Percentiles rank a stretch among this genome's conserved stretches.
These are phyloP conservation scores for Torulaspora franciscae DNA, from an alignment of 805 yeast genomes.

Conservation along the genomic window DNA sequence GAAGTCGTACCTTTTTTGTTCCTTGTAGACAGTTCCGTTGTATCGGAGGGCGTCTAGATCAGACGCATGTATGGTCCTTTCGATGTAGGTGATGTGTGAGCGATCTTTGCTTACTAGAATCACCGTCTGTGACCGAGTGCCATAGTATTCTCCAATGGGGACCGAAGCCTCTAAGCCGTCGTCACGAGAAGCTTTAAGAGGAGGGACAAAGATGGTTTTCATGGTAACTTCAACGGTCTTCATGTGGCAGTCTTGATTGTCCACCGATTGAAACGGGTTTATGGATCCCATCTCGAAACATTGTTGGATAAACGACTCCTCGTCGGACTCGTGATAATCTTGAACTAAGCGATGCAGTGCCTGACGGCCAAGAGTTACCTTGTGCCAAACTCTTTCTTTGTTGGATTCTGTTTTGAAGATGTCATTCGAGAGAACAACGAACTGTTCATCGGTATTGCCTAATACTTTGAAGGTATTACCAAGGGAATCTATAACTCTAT, in stretches of 20 bases:
- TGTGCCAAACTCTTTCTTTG: conserved; percentile 66
- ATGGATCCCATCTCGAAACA: conserved; percentile 55
- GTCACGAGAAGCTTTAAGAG: conserved; percentile 39
- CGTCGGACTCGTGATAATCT: conserved; percentile 20
- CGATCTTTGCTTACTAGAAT: conserved; percentile 52
- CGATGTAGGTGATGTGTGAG: conserved; percentile 50
- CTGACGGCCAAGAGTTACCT: conserved; percentile 53
- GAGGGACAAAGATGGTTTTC: conserved; percentile 69
- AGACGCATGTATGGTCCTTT: conserved; percentile 52
- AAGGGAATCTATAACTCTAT: conserved; percentile 27
- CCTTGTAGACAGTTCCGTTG: conserved; percentile 24
- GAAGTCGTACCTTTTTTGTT: conserved; percentile 24
- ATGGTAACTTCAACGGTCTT: conserved; percentile 41
- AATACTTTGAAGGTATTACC: conserved; percentile 33
- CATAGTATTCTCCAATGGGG: conserved; percentile 59
- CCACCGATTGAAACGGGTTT: conserved; percentile 37
- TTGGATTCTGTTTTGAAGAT: conserved; percentile 19
- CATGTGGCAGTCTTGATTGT: conserved; percentile 25
- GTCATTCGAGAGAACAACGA: conserved; percentile 34
- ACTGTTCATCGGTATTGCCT: conserved; percentile 17
- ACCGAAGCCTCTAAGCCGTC: conserved; percentile 31
- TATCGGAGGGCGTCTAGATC: conserved; percentile 34
- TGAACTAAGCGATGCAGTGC: conserved; percentile 37
- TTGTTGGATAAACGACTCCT: conserved; percentile 39
- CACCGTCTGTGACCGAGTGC: conserved; percentile 84